Conservation (phyloP, 257 asterid genomes). For the Salvia hispanica region DNA sequence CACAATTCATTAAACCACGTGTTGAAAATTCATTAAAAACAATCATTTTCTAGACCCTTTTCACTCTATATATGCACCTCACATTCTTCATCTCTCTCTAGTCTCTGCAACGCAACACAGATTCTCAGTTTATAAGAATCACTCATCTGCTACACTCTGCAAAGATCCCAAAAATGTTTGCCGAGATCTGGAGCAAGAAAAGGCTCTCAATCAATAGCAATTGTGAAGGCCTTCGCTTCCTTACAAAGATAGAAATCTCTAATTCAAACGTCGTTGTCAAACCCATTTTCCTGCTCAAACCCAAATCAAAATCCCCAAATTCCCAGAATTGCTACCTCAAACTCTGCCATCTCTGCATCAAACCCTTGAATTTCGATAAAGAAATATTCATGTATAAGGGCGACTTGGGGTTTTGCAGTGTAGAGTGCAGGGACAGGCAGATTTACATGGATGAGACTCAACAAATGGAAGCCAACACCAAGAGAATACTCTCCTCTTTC, state of each 20-base stretch:
- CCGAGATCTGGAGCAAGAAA: constrained; percentile 44
- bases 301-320: background rate
- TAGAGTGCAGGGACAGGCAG: constrained; percentile 63
- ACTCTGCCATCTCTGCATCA: constrained; percentile 52
- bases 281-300: constrained; percentile 28
- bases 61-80: constrained; percentile 30
- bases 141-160: no score
- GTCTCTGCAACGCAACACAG: background rate
- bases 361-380: constrained; percentile 35
- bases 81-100: constrained; percentile 22
- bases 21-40: constrained; percentile 13
- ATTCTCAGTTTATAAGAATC: no score
- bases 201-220: constrained; percentile 19
- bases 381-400: constrained; percentile 65
- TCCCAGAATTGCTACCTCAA: constrained; percentile 36
- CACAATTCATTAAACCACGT: constrained; percentile 26
- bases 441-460: constrained; percentile 55
- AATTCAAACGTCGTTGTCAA: constrained; percentile 36
- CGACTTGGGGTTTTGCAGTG: constrained; percentile 69
- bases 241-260: constrained; percentile 26
- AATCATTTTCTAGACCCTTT: background rate
- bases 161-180: constrained; percentile 23
- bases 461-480: constrained; percentile 52
- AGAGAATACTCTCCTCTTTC: constrained; percentile 39
- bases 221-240: constrained; percentile 36